Evolutionary conservation across 2,329 filamentous ascomycete species (phyloP).

Genomic region (Fusarium sp.): DNA sequence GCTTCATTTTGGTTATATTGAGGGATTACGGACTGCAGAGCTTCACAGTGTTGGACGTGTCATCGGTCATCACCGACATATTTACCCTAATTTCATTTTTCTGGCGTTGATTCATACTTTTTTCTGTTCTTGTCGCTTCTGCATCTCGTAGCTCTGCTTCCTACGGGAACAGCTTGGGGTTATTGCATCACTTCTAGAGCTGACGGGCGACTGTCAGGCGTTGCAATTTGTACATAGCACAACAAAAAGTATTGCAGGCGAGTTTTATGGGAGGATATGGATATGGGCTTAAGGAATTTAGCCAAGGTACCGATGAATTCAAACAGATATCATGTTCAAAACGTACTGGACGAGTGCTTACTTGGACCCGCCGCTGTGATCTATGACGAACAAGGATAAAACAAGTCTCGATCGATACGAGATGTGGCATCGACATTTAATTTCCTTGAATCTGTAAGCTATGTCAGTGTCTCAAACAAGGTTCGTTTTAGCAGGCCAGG

Average conservation of each 20-base stretch:
- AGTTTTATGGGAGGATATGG: conserved; percentile 21
- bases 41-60: conserved; percentile 31
- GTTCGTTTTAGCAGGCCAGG: neutral
- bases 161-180: conserved; percentile 6
- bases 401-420: conserved; percentile 10
- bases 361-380: neutral
- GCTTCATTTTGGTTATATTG: conserved; percentile 1
- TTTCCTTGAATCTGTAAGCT: neutral
- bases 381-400: conserved; percentile 29
- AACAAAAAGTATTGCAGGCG: conserved; percentile 26
- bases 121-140: conserved; percentile 3
- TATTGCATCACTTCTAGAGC: conserved; percentile 39
- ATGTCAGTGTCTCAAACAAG: conserved; percentile 22
- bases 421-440: conserved; percentile 21
- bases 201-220: conserved; percentile 28
- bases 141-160: conserved; percentile 10
- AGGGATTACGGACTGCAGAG: conserved; percentile 11
- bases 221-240: conserved; percentile 40
- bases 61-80: conserved; percentile 38
- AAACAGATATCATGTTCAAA: conserved; percentile 28
- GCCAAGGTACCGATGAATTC: conserved; percentile 27
- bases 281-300: conserved; percentile 18
- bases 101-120: conserved; percentile 25
- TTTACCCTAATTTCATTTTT: conserved; percentile 35
- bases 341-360: neutral